Percentiles rank a stretch among this genome's conserved stretches.
Evolutionary conservation across 2,329 filamentous ascomycete genomes (phyloP).

Genomic region (Sporothrix mexicana): DNA sequence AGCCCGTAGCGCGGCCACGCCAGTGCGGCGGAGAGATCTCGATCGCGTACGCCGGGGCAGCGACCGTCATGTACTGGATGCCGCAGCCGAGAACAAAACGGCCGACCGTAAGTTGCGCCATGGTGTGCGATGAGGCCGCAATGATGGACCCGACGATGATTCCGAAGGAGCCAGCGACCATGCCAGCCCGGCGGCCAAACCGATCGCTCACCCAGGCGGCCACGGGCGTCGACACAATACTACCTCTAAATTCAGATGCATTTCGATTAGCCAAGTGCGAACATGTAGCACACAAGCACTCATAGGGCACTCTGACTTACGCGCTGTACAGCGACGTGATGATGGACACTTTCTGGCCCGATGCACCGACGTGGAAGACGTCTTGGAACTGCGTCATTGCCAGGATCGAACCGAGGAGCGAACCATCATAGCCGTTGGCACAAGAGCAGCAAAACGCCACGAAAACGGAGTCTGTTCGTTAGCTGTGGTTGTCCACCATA

Average conservation of each 20-base stretch:
- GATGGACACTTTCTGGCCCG: not conserved
- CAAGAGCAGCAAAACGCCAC: constrained; percentile 10
- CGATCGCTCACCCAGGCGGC: constrained; percentile 14
- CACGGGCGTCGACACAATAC: constrained; percentile 1
- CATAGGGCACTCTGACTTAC: not conserved
- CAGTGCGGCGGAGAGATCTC: constrained; percentile 57
- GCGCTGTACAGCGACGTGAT: constrained; percentile 18
- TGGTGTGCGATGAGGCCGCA: not conserved
- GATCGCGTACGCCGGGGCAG: constrained; percentile 55
- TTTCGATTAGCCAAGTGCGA: not conserved
- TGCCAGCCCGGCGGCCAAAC: constrained; percentile 4
- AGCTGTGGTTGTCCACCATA: too few relatives aligned
- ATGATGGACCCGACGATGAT: constrained; percentile 7
- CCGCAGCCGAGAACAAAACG: constrained; percentile 18
- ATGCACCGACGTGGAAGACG: not conserved
- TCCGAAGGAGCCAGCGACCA: not conserved
- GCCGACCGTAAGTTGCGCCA: not conserved
- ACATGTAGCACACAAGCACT: too few relatives aligned
- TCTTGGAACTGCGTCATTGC: constrained; percentile 19
- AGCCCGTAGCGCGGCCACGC: constrained; percentile 54
- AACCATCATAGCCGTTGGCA: constrained; percentile 22
- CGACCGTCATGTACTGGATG: constrained; percentile 40
- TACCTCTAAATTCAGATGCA: not conserved
- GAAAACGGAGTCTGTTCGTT: not conserved
- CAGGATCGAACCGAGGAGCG: constrained; percentile 10